Conservation (phyloP, 73 alveolate species). For the Tetrahymena borealis region DNA sequence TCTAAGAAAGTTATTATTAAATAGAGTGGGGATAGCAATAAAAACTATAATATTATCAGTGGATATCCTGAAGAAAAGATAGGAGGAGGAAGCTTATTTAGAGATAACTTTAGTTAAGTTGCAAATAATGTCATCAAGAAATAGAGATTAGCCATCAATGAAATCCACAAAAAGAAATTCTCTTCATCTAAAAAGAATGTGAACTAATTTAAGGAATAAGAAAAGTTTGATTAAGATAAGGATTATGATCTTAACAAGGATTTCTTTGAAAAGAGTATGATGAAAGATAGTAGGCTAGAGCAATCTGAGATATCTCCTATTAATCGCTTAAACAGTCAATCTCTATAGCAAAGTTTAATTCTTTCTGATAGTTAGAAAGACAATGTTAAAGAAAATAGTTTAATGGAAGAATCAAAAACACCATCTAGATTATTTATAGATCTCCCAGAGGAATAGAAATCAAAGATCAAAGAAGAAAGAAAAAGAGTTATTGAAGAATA, state of each 20-base stretch:
- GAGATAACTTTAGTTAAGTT: neutral
- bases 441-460: neutral
- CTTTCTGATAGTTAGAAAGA: neutral
- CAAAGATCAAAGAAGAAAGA: neutral
- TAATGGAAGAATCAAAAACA: neutral
- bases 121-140: neutral
- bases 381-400: neutral
- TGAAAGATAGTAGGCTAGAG: neutral
- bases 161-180: neutral
- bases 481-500: neutral
- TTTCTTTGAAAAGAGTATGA: neutral
- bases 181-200: neutral
- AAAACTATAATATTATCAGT: neutral
- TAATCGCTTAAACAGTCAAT: neutral
- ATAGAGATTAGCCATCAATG: neutral
- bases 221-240: neutral
- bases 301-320: neutral
- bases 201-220: neutral
- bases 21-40: neutral
- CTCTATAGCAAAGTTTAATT: neutral
- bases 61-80: neutral
- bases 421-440: neutral
- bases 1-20: neutral
- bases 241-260: neutral
- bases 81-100: neutral